phyloP scores from a whole-genome alignment of 192 early-diverging fungal genomes.

The Coemansia sp. region DNA sequence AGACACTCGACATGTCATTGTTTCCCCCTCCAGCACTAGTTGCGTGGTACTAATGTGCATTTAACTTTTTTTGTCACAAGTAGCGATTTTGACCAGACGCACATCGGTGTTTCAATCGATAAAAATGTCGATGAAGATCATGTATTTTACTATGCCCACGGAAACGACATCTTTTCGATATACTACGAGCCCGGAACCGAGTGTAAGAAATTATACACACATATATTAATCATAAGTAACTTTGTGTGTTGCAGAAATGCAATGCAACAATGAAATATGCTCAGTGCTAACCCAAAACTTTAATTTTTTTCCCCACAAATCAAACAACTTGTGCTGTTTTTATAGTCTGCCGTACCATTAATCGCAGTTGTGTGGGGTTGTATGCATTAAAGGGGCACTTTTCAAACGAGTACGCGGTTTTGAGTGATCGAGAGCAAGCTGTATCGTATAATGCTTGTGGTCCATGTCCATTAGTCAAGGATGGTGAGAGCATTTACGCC shows the following conservation, averaged over 20 bases:
- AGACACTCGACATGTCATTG: too few relatives aligned
- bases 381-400: constrained; percentile 15
- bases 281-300: too few relatives aligned
- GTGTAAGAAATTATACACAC: constrained; percentile 27
- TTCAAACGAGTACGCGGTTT: constrained; percentile 6
- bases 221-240: too few relatives aligned
- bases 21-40: too few relatives aligned
- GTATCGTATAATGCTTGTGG: background rate
- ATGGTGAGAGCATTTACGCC: constrained; percentile 1
- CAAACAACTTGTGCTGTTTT: too few relatives aligned
- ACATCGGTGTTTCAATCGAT: constrained; percentile 9
- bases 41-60: too few relatives aligned
- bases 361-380: constrained; percentile 25
- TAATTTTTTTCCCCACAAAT: background rate
- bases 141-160: constrained; percentile 31
- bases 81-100: constrained; percentile 9
- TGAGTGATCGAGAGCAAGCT: background rate
- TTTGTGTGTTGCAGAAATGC: too few relatives aligned
- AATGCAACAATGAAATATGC: too few relatives aligned
- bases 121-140: constrained; percentile 15
- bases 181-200: constrained; percentile 15
- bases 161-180: constrained; percentile 27
- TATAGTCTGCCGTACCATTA: constrained; percentile 15
- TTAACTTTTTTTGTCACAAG: too few relatives aligned
- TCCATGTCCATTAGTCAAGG: constrained; percentile 3